phyloP scores from a whole-genome alignment of 2,329 filamentous ascomycete species.

The Aureobasidium vineae region DNA sequence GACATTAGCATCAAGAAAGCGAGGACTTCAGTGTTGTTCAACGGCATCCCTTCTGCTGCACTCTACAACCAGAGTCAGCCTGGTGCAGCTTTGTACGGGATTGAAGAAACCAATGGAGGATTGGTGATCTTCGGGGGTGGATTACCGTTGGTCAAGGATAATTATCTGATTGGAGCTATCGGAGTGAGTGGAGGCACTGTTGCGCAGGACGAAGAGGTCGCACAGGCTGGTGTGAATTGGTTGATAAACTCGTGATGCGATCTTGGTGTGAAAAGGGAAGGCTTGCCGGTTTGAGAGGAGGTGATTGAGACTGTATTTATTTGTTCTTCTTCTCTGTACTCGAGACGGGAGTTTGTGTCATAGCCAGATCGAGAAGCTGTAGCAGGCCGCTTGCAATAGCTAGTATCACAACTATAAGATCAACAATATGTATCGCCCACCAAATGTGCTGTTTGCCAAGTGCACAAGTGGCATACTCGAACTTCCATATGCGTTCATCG shows the following conservation, averaged over 20 bases:
- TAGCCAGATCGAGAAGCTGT: not conserved
- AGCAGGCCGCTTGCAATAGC: constrained; percentile 24
- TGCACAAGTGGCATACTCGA: constrained; percentile 74
- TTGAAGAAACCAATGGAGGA: constrained; percentile 34
- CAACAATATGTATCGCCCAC: constrained; percentile 83
- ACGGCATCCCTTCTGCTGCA: constrained; percentile 33
- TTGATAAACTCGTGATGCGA: constrained; percentile 6
- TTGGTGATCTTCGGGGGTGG: constrained; percentile 36
- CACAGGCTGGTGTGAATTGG: constrained; percentile 26
- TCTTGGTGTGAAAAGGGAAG: not conserved
- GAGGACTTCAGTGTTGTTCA: constrained; percentile 34
- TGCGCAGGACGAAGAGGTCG: constrained; percentile 33
- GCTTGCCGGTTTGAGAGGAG: not conserved
- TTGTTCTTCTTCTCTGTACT: not conserved
- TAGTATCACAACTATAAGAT: constrained; percentile 51
- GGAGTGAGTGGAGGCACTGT: constrained; percentile 36
- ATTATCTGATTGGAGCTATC: constrained; percentile 35
- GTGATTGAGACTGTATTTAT: not conserved
- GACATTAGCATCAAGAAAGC: constrained; percentile 37
- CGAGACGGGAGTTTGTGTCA: not conserved
- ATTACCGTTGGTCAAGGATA: constrained; percentile 32
- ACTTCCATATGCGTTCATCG: constrained; percentile 67
- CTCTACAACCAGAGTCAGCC: constrained; percentile 28
- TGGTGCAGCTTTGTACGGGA: constrained; percentile 24
- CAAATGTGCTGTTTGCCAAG: constrained; percentile 87